Evolutionary conservation across 495 filamentous ascomycete species (phyloP), one percentile per base, ranked within the genome.

Genomic region (Podospora conica): DNA sequence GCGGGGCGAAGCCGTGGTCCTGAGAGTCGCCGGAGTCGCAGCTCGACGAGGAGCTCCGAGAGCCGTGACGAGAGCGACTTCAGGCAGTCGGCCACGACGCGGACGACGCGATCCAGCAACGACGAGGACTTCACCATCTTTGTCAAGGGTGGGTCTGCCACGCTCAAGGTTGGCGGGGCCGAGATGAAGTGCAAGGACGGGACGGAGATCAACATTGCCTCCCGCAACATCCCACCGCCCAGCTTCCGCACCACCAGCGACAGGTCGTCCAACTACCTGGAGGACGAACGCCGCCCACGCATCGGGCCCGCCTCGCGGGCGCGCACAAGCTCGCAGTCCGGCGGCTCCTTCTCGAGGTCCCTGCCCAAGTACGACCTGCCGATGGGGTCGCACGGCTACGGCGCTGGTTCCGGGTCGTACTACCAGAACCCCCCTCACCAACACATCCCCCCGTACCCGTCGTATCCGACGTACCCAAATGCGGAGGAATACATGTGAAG

Each of bases 11-110:
- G 76, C 58, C 78, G 40, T n/a, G 40, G 40, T 7, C 40, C 40
- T 6, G 40, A 48, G 18, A 48, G 40, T 11, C 40, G 75, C 48
- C 73, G 71, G 20, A 83, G 82, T 73, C 84, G 82, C 71, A 75
- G 80, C 23, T 83, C 82, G 31, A 85, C 82, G 20, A 76, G 79
- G 58, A 84, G 81, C 74, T 84, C 76, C 55, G 79, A 68, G 8
- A 85, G 83, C 66, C 82, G 78, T 64, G 83, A 86, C 68, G 84
- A 86, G 66, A 85, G 83, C 70, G 84, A 86, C 23, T 85, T 81
- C 68, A 78, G 77, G 63, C 80, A 81, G 61, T 84, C 82, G 21
- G 80, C 80, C 1, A 84, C 83, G 9, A 84, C 83, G 9, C 79
- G 81, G 24, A 86, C 81, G n/a, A 86, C 82, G 15, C 73, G 80